These are phyloP conservation scores for Ramularia collo-cygni DNA, from an alignment of 2,329 filamentous ascomycete species.

Conservation along the genomic window DNA sequence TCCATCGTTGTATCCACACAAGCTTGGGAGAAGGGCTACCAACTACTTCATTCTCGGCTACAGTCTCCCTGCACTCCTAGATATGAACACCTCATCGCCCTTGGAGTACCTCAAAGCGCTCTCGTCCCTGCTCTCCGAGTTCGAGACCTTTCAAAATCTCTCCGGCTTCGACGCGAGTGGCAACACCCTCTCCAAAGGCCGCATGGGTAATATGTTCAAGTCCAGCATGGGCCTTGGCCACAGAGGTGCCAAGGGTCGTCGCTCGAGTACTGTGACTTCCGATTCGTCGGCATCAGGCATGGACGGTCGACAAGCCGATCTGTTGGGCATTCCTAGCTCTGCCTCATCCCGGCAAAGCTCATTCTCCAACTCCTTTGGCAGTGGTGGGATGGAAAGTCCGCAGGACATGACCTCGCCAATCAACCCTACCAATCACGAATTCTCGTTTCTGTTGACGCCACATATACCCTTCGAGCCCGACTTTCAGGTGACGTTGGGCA, in stretches of 20 bases:
- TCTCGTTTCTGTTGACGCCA: conserved; percentile 82
- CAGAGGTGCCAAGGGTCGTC: conserved; percentile 29
- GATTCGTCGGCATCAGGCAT: conserved; percentile 2
- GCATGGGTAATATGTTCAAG: conserved; percentile 55
- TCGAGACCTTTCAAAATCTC: conserved; percentile 85
- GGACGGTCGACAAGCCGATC: conserved; percentile 14
- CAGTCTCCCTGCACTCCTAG: conserved; percentile 81
- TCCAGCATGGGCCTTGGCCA: conserved; percentile 34
- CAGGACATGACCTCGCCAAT: conserved; percentile 20
- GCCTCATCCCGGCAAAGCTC: neutral
- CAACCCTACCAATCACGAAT: conserved; percentile 73
- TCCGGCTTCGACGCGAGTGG: conserved; percentile 63
- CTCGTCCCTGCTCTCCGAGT: conserved; percentile 79
- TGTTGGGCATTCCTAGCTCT: conserved; percentile 16
- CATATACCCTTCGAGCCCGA: conserved; percentile 91
- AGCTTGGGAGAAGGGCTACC: conserved; percentile 80
- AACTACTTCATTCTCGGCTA: conserved; percentile 91
- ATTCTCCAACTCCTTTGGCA: conserved; percentile 1
- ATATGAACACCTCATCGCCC: conserved; percentile 72
- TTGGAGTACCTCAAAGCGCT: conserved; percentile 82
- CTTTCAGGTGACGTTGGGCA: conserved; percentile 94
- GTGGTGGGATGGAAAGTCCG: conserved; percentile 14
- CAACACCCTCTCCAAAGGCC: conserved; percentile 65
- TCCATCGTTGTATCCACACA: conserved; percentile 77
- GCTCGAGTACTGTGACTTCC: conserved; percentile 54